A percentile compares a stretch with the other conserved stretches of the same genome.
Conservation (phyloP, 2,329 filamentous ascomycete genomes). For the Talaromyces sp. region DNA sequence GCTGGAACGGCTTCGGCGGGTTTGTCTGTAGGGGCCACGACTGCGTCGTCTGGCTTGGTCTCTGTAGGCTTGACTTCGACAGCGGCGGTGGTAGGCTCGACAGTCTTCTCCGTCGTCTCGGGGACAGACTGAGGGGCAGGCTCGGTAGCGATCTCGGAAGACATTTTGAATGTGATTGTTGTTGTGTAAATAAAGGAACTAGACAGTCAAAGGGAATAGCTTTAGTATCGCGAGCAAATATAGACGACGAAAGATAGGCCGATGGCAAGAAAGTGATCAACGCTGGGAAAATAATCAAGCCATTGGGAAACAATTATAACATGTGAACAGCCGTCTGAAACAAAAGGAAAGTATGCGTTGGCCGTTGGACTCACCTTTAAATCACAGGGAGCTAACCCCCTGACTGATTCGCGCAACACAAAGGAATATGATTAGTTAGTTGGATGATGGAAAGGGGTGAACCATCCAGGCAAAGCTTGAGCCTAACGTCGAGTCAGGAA, state of each 20-base stretch:
- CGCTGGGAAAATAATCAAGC: neutral
- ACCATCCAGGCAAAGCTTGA: neutral
- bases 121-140: slow-evolving; percentile 8
- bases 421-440: neutral
- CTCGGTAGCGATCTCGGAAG: slow-evolving; percentile 7
- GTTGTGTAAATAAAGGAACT: neutral
- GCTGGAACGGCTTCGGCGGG: slow-evolving; percentile 6
- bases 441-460: neutral
- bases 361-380: slow-evolving; percentile 1
- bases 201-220: neutral
- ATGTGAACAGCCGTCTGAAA: slow-evolving; percentile 5
- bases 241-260: neutral
- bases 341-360: neutral
- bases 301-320: neutral
- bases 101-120: slow-evolving; percentile 9
- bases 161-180: slow-evolving; percentile 7
- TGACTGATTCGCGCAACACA: neutral
- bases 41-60: neutral
- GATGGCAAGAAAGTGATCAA: neutral
- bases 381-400: slow-evolving; percentile 1
- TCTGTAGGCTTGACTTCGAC: slow-evolving; percentile 2
- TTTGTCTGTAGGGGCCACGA: slow-evolving; percentile 3
- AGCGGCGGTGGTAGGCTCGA: slow-evolving; percentile 14
- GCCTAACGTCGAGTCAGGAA: neutral
- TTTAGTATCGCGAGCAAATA: neutral